These are phyloP conservation scores for Flagelloscypha sp. DNA, from an alignment of 768 basidiomycete species.

Conservation along the genomic window DNA sequence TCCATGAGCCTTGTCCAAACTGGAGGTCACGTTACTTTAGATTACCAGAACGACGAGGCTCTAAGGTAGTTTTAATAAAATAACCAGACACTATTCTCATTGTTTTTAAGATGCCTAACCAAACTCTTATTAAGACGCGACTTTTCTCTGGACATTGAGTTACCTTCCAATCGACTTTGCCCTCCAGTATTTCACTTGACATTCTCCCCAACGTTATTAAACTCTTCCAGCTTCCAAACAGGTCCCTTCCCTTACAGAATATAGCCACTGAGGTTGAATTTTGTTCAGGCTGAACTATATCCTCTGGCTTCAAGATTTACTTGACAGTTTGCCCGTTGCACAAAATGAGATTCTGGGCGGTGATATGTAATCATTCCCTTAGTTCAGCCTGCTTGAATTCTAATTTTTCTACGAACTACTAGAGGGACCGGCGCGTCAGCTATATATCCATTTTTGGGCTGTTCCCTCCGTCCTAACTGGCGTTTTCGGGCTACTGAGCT, in stretches of 20 bases:
- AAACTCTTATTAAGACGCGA: slow-evolving; percentile 69
- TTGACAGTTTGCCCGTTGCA: slow-evolving; percentile 18
- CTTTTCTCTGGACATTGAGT: slow-evolving; percentile 51
- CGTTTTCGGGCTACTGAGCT: slow-evolving; percentile 73
- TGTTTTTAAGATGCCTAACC: slow-evolving; percentile 56
- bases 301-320: slow-evolving; percentile 73
- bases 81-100: neutral
- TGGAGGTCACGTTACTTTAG: slow-evolving; percentile 38
- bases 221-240: slow-evolving; percentile 54
- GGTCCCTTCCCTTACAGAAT: slow-evolving; percentile 28
- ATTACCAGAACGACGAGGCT: slow-evolving; percentile 67
- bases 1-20: slow-evolving; percentile 21
- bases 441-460: slow-evolving; percentile 79
- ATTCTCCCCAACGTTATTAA: neutral
- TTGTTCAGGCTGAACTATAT: slow-evolving; percentile 71
- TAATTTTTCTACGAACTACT: slow-evolving; percentile 4
- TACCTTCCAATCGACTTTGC: slow-evolving; percentile 72
- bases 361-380: slow-evolving; percentile 51
- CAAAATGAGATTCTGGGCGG: slow-evolving; percentile 36
- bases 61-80: slow-evolving; percentile 43
- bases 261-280: neutral
- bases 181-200: slow-evolving; percentile 57
- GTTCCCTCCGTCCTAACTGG: slow-evolving; percentile 45
- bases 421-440: slow-evolving; percentile 90
- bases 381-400: neutral